A percentile compares a stretch with the other conserved stretches of the same genome.
Evolutionary conservation across 352 stramenopile species (phyloP).

Genomic region (Elongisporangium prolatum): DNA sequence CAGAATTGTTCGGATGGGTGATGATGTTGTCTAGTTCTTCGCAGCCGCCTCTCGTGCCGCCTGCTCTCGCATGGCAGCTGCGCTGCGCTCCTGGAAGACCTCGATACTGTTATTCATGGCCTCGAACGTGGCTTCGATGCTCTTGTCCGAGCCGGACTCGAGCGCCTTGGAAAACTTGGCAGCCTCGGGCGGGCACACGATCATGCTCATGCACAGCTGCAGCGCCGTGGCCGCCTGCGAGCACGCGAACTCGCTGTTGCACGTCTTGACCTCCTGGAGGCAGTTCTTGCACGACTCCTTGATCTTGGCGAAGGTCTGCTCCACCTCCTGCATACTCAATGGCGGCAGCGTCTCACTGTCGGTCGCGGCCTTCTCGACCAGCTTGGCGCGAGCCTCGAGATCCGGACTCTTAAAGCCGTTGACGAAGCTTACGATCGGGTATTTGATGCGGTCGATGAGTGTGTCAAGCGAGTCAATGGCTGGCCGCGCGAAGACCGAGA

Average conservation of each 20-base stretch:
- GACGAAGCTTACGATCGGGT: conserved; percentile 48
- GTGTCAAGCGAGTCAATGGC: conserved; percentile 70
- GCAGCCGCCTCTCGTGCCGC: conserved; percentile 61
- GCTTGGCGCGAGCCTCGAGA: conserved; percentile 35
- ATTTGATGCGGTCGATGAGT: conserved; percentile 82
- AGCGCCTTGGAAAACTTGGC: conserved; percentile 64
- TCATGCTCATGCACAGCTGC: conserved; percentile 86
- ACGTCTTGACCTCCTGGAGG: conserved; percentile 76
- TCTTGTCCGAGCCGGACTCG: conserved; percentile 49
- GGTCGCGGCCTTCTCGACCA: conserved; percentile 37
- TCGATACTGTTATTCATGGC: conserved; percentile 73
- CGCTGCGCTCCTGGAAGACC: conserved; percentile 75
- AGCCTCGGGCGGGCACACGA: conserved; percentile 76
- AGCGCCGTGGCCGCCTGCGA: conserved; percentile 82
- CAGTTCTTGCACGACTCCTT: conserved; percentile 80
- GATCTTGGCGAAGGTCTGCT: conserved; percentile 80
- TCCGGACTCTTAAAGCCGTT: conserved; percentile 44
- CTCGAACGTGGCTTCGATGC: conserved; percentile 73
- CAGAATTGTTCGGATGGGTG: not conserved
- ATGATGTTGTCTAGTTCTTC: conserved; percentile 26
- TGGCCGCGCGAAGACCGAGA: conserved; percentile 85
- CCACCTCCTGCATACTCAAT: conserved; percentile 64
- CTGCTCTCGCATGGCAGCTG: conserved; percentile 66
- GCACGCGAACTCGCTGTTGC: conserved; percentile 73
- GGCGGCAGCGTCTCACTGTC: conserved; percentile 35